A percentile compares a stretch with the other conserved stretches of the same genome.
phyloP scores from a whole-genome alignment of 1,139 yeast genomes.

The Geotrichum histeridarum region DNA sequence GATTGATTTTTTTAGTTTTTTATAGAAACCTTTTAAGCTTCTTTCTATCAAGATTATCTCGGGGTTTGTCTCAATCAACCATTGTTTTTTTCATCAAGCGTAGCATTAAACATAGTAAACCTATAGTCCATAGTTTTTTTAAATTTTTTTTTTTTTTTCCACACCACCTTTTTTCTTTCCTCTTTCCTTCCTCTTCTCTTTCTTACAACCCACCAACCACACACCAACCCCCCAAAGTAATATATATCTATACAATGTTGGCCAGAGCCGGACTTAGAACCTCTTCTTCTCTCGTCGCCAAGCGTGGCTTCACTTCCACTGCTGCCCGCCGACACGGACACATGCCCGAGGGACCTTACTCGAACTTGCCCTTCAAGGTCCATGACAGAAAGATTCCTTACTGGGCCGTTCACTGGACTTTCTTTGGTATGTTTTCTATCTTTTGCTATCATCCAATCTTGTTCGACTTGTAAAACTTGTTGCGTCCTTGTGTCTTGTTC shows the following conservation, averaged over 20 bases:
- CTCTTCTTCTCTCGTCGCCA: slow-evolving; percentile 24
- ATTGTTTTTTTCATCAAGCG: no score
- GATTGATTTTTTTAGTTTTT: no score
- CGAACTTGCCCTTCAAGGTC: slow-evolving; percentile 90
- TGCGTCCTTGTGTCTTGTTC: neutral
- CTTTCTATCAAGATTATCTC: neutral
- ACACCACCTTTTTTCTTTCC: neutral
- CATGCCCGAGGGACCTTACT: slow-evolving; percentile 79
- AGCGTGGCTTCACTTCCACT: slow-evolving; percentile 35
- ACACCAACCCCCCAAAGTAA: neutral
- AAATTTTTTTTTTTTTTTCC: neutral
- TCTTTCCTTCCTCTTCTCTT: slow-evolving; percentile 6
- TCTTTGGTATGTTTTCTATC: slow-evolving; percentile 52
- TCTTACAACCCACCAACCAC: neutral
- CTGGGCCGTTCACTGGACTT: slow-evolving; percentile 73
- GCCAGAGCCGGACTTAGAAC: slow-evolving; percentile 28
- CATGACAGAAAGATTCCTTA: slow-evolving; percentile 88
- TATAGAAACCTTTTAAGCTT: neutral
- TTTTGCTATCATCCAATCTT: no score
- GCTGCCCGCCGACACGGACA: slow-evolving; percentile 37
- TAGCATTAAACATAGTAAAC: no score
- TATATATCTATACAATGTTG: slow-evolving; percentile 19
- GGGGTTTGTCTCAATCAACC: no score
- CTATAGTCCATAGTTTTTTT: no score
- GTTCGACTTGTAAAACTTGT: no score